A percentile compares a stretch with the other conserved stretches of the same genome.
phyloP scores from a whole-genome alignment of 257 asterid genomes.

The Fraxinus americana region DNA sequence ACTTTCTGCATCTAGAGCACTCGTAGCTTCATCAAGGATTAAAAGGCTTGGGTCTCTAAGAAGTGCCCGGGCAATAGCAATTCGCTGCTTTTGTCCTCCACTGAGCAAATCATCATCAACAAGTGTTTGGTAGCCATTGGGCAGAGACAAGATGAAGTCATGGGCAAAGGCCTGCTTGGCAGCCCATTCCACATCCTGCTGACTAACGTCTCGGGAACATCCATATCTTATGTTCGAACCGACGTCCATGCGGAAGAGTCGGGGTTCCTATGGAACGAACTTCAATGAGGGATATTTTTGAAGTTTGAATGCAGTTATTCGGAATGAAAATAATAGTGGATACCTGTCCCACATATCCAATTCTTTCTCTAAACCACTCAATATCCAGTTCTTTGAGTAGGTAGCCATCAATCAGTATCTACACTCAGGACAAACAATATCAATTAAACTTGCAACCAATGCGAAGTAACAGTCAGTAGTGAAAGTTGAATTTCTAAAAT shows the following conservation, averaged over 20 bases:
- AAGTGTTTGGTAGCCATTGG: conserved; percentile 83
- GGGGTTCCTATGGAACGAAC: conserved; percentile 66
- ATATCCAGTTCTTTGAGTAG: conserved; percentile 65
- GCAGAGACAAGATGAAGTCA: conserved; percentile 75
- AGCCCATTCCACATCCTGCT: conserved; percentile 81
- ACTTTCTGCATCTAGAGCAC: conserved; percentile 96
- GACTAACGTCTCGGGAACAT: conserved; percentile 62
- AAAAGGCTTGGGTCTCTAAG: conserved; percentile 86
- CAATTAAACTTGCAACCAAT: conserved; percentile 1
- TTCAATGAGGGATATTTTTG: conserved; percentile 8
- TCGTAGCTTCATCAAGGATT: conserved; percentile 96
- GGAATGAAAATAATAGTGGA: conserved; percentile 11
- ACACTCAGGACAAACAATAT: conserved; percentile 30
- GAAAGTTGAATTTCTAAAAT: not conserved
- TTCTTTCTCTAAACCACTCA: conserved; percentile 79
- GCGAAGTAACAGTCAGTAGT: not conserved
- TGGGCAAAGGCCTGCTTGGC: conserved; percentile 95
- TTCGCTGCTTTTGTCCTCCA: conserved; percentile 97
- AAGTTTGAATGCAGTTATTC: conserved; percentile 13
- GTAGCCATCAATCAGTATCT: conserved; percentile 81
- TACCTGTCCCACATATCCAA: conserved; percentile 99
- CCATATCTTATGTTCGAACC: conserved; percentile 90
- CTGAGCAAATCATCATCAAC: conserved; percentile 96
- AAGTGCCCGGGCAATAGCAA: conserved; percentile 92
- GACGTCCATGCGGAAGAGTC: conserved; percentile 84